Conservation (phyloP, 2,329 filamentous ascomycete species). For the Pseudogymnoascus sp. region DNA sequence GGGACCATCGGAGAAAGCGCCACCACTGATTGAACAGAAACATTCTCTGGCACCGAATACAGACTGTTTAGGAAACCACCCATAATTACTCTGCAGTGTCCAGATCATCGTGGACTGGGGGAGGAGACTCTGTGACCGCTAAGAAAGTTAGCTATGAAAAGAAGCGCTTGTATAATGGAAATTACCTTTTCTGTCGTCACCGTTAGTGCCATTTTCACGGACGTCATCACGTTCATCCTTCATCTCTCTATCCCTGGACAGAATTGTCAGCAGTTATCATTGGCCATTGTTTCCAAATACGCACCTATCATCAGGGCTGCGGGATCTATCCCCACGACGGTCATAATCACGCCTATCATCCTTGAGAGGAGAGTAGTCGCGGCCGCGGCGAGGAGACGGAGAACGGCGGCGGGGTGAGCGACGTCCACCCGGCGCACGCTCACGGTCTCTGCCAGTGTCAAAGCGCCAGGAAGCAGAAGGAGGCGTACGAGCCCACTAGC, state of each 20-base stretch:
- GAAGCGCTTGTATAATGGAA: slow-evolving; percentile 18
- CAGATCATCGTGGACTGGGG: slow-evolving; percentile 84
- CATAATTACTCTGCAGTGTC: slow-evolving; percentile 73
- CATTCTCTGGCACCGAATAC: not conserved
- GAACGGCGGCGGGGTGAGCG: slow-evolving; percentile 60
- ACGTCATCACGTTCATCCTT: slow-evolving; percentile 56
- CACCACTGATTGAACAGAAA: not conserved
- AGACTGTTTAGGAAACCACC: not conserved
- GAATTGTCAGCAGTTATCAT: not conserved
- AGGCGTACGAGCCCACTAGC: slow-evolving; percentile 93
- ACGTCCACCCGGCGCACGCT: slow-evolving; percentile 45
- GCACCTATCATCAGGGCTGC: slow-evolving; percentile 59
- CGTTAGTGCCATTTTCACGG: slow-evolving; percentile 72
- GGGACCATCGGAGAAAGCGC: not conserved
- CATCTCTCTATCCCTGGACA: slow-evolving; percentile 35
- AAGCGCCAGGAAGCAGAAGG: slow-evolving; percentile 98
- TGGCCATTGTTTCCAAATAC: slow-evolving; percentile 7
- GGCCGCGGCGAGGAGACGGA: slow-evolving; percentile 48
- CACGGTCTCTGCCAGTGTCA: slow-evolving; percentile 78
- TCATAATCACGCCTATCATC: slow-evolving; percentile 78
- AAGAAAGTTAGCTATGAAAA: not conserved
- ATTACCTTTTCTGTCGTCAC: slow-evolving; percentile 84
- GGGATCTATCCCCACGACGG: slow-evolving; percentile 66
- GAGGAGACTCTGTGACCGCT: slow-evolving; percentile 64
- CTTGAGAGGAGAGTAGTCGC: slow-evolving; percentile 79